These are phyloP conservation scores for Eremochloa ophiuroides DNA, from an alignment of 176 grass and related monocot genomes.

Conservation along the genomic window DNA sequence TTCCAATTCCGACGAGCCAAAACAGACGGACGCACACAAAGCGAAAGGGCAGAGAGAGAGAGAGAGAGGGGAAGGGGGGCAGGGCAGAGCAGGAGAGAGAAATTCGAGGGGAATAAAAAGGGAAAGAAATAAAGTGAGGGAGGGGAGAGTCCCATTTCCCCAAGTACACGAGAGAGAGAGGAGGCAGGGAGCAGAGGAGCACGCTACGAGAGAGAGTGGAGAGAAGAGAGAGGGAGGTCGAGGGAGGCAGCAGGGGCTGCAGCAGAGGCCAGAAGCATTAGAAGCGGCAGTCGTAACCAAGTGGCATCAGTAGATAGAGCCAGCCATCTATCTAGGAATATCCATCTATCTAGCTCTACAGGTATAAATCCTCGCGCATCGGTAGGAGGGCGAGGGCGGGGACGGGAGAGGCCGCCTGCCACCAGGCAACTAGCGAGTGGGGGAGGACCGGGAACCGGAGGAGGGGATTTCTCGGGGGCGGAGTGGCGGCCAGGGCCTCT, in stretches of 20 bases:
- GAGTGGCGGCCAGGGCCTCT: slow-evolving; percentile 15
- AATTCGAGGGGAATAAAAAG: slow-evolving; percentile 26
- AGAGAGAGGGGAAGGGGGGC: not conserved
- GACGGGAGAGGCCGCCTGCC: too few species aligned
- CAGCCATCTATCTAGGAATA: slow-evolving; percentile 36
- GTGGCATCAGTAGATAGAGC: slow-evolving; percentile 54
- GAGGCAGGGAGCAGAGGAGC: not conserved
- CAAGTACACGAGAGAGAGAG: slow-evolving; percentile 10
- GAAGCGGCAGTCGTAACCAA: slow-evolving; percentile 54
- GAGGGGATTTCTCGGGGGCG: slow-evolving; percentile 14
- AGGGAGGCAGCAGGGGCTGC: slow-evolving; percentile 31
- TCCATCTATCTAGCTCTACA: slow-evolving; percentile 36
- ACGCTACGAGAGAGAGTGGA: slow-evolving; percentile 19
- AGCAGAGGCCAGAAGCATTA: slow-evolving; percentile 44
- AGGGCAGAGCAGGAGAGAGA: not conserved
- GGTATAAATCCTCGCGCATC: slow-evolving; percentile 44
- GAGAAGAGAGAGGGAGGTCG: not conserved
- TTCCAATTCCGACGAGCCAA: slow-evolving; percentile 47
- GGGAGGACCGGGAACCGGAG: not conserved
- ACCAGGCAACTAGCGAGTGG: too few species aligned
- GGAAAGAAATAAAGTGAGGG: slow-evolving; percentile 38
- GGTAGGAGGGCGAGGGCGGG: not conserved
- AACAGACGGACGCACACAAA: slow-evolving; percentile 36
- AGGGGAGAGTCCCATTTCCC: slow-evolving; percentile 47
- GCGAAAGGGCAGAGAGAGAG: not conserved